Conservation (phyloP, 495 filamentous ascomycete species). For the Penicillium fimorum region DNA sequence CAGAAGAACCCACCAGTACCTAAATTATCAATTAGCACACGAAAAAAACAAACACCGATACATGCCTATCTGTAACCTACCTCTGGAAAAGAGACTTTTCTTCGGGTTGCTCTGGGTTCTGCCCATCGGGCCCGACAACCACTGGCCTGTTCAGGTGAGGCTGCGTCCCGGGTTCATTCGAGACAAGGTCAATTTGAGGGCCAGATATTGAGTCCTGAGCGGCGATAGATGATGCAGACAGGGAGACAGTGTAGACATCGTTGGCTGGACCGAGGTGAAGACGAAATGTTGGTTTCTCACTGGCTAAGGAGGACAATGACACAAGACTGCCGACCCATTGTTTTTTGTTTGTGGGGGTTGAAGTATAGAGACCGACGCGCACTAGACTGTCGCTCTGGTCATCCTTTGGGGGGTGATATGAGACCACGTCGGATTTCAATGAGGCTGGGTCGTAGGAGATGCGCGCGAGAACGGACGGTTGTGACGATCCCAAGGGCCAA, state of each 20-base stretch:
- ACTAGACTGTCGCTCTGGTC: constrained; percentile 23
- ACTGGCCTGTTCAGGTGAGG: constrained; percentile 46
- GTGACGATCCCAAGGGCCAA: constrained; percentile 37
- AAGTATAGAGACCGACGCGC: constrained; percentile 40
- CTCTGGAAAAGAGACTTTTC: constrained; percentile 50
- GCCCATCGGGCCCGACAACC: constrained; percentile 40
- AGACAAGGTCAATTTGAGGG: constrained; percentile 31
- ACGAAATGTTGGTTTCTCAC: constrained; percentile 30
- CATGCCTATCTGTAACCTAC: constrained; percentile 26
- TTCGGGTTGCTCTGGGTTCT: constrained; percentile 31
- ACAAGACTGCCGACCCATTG: constrained; percentile 45
- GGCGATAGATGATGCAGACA: constrained; percentile 14
- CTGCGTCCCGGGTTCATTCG: constrained; percentile 29
- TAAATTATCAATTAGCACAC: constrained; percentile 12
- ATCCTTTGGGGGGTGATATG: constrained; percentile 35
- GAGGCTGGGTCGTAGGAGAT: constrained; percentile 39
- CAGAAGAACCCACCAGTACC: constrained; percentile 51
- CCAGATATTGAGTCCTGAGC: constrained; percentile 5
- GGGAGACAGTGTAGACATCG: constrained; percentile 41
- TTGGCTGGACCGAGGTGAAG: constrained; percentile 38
- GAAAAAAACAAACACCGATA: background rate
- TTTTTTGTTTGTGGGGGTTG: constrained; percentile 26
- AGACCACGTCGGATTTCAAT: constrained; percentile 32
- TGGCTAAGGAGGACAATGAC: constrained; percentile 30
- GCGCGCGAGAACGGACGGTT: constrained; percentile 42